Conservation (phyloP, 768 basidiomycete genomes). For the Naganishia kalamii region DNA sequence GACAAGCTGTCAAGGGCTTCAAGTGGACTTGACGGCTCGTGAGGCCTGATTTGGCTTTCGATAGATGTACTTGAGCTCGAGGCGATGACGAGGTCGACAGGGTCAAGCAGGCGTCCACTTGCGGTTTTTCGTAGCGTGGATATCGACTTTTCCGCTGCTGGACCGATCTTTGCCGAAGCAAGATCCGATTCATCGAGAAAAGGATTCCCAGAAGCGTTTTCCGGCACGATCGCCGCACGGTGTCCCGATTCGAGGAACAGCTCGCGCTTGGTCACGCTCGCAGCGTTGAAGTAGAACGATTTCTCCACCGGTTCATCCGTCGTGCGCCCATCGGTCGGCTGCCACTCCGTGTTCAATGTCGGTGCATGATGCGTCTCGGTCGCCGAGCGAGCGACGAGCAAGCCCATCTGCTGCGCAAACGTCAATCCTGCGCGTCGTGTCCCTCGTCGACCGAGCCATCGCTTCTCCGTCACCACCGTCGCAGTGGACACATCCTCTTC, state of each 20-base stretch:
- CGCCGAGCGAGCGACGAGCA: neutral
- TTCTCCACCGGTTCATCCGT: neutral
- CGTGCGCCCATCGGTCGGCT: neutral
- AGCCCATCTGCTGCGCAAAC: slow-evolving; percentile 25
- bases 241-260: neutral
- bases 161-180: neutral
- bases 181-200: slow-evolving; percentile 11
- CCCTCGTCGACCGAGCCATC: slow-evolving; percentile 2
- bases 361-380: neutral
- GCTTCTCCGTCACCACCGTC: neutral
- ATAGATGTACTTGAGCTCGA: neutral
- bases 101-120: neutral
- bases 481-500: neutral
- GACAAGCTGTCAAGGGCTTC: neutral
- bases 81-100: neutral
- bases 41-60: neutral
- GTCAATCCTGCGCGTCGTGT: slow-evolving; percentile 17
- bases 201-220: neutral
- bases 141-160: neutral
- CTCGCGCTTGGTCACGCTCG: neutral
- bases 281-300: neutral
- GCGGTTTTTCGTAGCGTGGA: neutral
- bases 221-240: neutral
- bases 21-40: neutral
- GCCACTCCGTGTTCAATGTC: neutral